Percentiles rank a stretch among this genome's conserved stretches.
Conservation (phyloP, 169 alveolate species). For the Cryptosporidium bovis region DNA sequence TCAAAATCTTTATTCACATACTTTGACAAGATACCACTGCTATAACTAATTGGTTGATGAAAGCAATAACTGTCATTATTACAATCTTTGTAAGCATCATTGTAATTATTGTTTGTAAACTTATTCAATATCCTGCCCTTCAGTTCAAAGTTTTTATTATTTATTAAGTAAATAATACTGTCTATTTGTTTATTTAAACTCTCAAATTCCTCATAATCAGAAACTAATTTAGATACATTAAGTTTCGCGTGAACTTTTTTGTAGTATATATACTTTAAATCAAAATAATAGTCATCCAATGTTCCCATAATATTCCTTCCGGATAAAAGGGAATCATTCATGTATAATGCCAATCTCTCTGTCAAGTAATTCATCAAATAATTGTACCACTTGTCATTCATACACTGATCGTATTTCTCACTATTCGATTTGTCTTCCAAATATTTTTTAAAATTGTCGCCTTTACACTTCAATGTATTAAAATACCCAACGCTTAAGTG, state of each 20-base stretch:
- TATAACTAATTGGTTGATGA: slow-evolving; percentile 44
- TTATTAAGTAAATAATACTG: too few species aligned
- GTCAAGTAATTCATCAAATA: slow-evolving; percentile 4
- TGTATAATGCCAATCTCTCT: background rate
- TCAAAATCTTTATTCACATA: too few species aligned
- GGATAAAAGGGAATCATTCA: background rate
- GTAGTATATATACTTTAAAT: background rate
- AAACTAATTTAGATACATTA: too few species aligned
- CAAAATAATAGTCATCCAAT: background rate
- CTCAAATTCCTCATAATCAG: too few species aligned
- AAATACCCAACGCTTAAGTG: too few species aligned
- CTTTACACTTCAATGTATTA: too few species aligned
- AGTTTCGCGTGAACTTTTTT: background rate
- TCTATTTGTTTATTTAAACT: too few species aligned
- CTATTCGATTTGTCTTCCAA: too few species aligned
- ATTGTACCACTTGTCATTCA: background rate
- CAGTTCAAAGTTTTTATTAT: too few species aligned
- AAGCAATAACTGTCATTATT: background rate
- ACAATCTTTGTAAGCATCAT: background rate
- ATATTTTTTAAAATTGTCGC: too few species aligned
- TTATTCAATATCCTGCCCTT: background rate
- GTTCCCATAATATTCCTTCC: background rate
- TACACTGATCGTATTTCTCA: background rate
- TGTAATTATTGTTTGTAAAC: background rate
- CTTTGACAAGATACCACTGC: background rate